Percentiles rank a stretch among this genome's conserved stretches.
Conservation (phyloP, 2,329 filamentous ascomycete genomes). For the Paramyrothecium roridum region DNA sequence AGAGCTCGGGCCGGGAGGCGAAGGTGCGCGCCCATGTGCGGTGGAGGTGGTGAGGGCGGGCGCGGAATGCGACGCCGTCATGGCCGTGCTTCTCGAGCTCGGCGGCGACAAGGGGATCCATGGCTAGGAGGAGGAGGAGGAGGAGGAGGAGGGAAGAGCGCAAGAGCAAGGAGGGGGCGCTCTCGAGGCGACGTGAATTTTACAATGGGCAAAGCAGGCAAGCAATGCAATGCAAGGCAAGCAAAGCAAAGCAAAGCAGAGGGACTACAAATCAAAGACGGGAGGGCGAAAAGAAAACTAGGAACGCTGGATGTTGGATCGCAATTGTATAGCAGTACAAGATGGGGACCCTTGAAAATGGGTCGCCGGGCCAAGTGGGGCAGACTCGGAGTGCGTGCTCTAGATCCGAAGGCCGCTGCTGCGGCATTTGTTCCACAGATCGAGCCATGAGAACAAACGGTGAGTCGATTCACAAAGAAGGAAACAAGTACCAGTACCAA, state of each 20-base stretch:
- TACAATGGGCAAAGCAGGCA: too few relatives aligned
- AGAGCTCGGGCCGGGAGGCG: slow-evolving; percentile 84
- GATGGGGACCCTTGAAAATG: neutral
- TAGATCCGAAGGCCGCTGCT: neutral
- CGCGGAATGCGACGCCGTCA: slow-evolving; percentile 68
- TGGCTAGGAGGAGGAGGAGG: slow-evolving; percentile 13
- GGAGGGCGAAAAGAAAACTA: neutral
- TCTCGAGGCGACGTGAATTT: too few relatives aligned
- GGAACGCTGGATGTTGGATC: neutral
- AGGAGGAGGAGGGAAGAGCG: neutral
- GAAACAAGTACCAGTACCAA: too few relatives aligned
- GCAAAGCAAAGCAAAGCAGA: too few relatives aligned
- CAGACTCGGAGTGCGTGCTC: neutral
- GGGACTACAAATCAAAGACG: too few relatives aligned
- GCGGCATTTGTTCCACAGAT: neutral
- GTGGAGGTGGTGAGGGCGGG: slow-evolving; percentile 69
- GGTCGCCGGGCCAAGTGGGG: neutral
- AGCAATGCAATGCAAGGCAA: too few relatives aligned
- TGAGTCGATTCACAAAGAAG: too few relatives aligned
- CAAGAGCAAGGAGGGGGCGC: neutral
- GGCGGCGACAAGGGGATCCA: slow-evolving; percentile 32
- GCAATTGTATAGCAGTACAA: neutral
- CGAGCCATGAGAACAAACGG: neutral
- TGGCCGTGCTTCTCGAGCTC: slow-evolving; percentile 25
- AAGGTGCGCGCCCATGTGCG: slow-evolving; percentile 95